phyloP scores from a whole-genome alignment of 2,329 filamentous ascomycete genomes.

The Apiospora marii region DNA sequence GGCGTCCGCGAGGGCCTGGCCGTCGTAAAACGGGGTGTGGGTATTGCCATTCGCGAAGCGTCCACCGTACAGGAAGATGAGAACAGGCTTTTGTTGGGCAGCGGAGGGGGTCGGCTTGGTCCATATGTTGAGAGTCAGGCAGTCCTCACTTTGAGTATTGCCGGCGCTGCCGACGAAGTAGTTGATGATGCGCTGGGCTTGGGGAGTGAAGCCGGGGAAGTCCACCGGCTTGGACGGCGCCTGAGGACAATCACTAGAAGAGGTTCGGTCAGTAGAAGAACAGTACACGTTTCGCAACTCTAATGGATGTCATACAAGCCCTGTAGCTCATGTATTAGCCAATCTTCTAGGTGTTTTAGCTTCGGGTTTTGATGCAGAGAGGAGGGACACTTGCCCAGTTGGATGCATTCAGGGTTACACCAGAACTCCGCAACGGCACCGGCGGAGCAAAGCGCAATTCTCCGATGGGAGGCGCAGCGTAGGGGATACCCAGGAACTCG shows the following conservation, averaged over 20 bases:
- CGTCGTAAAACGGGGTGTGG: constrained; percentile 37
- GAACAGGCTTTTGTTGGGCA: constrained; percentile 42
- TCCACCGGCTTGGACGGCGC: constrained; percentile 35
- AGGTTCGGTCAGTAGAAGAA: neutral
- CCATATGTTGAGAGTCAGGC: constrained; percentile 49
- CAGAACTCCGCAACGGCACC: neutral
- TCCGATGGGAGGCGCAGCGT: neutral
- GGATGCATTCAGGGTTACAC: neutral
- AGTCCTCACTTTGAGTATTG: constrained; percentile 45
- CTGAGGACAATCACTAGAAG: constrained; percentile 36
- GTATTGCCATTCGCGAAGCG: constrained; percentile 25
- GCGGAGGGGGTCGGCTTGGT: constrained; percentile 38
- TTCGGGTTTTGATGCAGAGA: too few relatives aligned
- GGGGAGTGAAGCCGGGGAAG: constrained; percentile 40
- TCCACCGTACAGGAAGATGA: constrained; percentile 50
- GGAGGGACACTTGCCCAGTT: neutral
- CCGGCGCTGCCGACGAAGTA: constrained; percentile 35
- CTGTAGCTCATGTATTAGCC: neutral
- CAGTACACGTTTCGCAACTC: fast-evolving
- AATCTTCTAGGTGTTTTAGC: too few relatives aligned
- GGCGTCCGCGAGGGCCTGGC: constrained; percentile 37
- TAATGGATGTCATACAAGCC: neutral
- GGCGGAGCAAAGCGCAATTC: constrained; percentile 5
- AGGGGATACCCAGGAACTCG: constrained; percentile 11
- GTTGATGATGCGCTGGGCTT: constrained; percentile 38